Conservation (phyloP, 1,284 basidiomycete species). For the Pseudozyma pruni region DNA sequence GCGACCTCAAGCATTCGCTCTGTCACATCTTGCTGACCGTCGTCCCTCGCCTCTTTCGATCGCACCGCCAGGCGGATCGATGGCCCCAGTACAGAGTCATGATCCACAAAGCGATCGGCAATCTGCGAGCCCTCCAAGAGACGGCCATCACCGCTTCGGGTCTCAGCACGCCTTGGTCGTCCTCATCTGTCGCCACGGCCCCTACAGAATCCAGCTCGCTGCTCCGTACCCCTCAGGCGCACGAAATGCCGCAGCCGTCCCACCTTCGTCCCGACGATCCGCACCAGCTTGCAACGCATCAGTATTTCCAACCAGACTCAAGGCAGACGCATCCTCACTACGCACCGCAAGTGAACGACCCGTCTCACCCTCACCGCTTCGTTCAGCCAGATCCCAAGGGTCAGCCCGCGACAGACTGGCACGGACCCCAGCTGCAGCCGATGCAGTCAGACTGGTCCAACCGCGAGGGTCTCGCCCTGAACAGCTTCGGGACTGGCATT, state of each 20-base stretch:
- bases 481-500: neutral
- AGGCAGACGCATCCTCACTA: no score
- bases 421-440: neutral
- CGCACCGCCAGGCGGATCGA: constrained; percentile 5
- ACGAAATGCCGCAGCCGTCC: neutral
- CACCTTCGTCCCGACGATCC: no score
- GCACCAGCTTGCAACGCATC: neutral
- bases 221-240: constrained; percentile 5
- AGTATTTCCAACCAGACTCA: no score
- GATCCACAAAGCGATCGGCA: constrained; percentile 4
- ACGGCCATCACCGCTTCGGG: neutral
- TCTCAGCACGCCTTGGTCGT: constrained; percentile 18
- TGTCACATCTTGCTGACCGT: no score
- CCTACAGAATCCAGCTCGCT: constrained; percentile 12
- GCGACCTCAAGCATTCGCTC: no score
- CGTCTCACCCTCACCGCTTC: no score
- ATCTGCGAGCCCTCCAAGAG: constrained; percentile 4
- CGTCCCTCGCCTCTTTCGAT: neutral
- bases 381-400: no score
- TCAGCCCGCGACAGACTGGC: no score
- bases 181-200: constrained; percentile 2
- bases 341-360: no score
- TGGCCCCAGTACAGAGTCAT: constrained; percentile 14
- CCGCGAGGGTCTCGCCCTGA: neutral
- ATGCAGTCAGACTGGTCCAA: neutral